Percentiles rank a stretch among this genome's conserved stretches.
phyloP scores from a whole-genome alignment of 805 yeast genomes.

The Blastobotrys robertii region DNA sequence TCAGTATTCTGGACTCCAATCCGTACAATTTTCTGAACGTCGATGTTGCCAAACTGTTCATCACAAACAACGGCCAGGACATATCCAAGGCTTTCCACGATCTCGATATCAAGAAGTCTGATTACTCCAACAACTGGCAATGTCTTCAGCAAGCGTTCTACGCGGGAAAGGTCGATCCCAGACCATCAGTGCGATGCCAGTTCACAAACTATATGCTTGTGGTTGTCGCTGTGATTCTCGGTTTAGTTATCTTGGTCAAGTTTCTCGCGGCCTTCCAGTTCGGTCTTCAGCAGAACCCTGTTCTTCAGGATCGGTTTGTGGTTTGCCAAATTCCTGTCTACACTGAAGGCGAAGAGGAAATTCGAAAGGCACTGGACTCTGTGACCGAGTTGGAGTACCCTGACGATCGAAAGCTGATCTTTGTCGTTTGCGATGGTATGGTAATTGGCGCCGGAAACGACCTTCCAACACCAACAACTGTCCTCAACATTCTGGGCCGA shows the following conservation, averaged over 20 bases:
- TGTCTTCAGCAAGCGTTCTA: conserved; percentile 13
- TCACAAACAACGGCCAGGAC: conserved; percentile 21
- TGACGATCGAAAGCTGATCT: conserved; percentile 63
- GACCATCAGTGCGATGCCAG: conserved; percentile 40
- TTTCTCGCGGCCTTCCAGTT: conserved; percentile 72
- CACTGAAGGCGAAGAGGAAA: conserved; percentile 69
- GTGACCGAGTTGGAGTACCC: conserved; percentile 74
- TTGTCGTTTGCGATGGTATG: conserved; percentile 76
- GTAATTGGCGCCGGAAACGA: conserved; percentile 69
- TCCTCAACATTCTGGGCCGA: conserved; percentile 64
- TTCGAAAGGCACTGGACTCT: conserved; percentile 71
- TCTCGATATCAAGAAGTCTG: conserved; percentile 6
- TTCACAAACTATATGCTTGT: conserved; percentile 64
- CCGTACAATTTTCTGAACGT: conserved; percentile 22
- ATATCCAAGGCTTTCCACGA: conserved; percentile 46
- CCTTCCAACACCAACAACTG: conserved; percentile 65
- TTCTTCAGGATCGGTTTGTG: conserved; percentile 14
- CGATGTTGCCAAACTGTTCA: conserved; percentile 12
- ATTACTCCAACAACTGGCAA: too few relatives aligned
- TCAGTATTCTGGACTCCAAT: conserved; percentile 13
- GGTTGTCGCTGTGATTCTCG: conserved; percentile 57
- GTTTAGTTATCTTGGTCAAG: conserved; percentile 58
- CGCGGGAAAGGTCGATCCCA: too few relatives aligned
- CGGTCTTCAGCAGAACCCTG: conserved; percentile 17
- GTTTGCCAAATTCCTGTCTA: conserved; percentile 67